Conservation (phyloP, 305 asterid species). For the Stenogyne calaminthoides region DNA sequence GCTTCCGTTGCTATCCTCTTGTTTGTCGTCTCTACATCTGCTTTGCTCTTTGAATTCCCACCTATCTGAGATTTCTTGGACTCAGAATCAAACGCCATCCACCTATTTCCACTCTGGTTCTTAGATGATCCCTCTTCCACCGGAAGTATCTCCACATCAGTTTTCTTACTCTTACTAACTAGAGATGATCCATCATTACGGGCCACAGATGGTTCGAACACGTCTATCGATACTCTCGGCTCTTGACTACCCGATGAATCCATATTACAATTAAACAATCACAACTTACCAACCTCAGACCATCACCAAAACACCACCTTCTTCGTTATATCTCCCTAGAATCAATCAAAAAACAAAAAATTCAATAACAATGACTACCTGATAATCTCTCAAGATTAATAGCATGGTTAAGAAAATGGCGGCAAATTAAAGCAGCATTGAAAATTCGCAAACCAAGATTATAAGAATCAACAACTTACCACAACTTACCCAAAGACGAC, state of each 20-base stretch:
- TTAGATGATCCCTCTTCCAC: slow-evolving; percentile 37
- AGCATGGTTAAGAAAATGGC: neutral
- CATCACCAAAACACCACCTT: slow-evolving; percentile 26
- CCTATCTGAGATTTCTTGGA: slow-evolving; percentile 26
- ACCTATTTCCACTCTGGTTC: slow-evolving; percentile 40
- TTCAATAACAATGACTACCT: neutral
- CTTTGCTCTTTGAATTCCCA: slow-evolving; percentile 20
- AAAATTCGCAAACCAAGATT: neutral
- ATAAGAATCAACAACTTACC: neutral
- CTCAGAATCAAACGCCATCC: slow-evolving; percentile 71
- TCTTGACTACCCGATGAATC: slow-evolving; percentile 38
- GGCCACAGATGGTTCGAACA: slow-evolving; percentile 51
- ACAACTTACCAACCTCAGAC: slow-evolving; percentile 22
- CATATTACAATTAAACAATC: slow-evolving; percentile 38
- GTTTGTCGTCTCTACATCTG: slow-evolving; percentile 20
- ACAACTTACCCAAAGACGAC: neutral
- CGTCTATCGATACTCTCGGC: slow-evolving; percentile 45
- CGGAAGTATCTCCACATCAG: slow-evolving; percentile 38
- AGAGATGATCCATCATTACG: slow-evolving; percentile 29
- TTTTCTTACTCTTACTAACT: slow-evolving; percentile 31
- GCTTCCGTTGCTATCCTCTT: slow-evolving; percentile 32
- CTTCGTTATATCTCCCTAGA: slow-evolving; percentile 28
- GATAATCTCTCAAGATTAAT: neutral
- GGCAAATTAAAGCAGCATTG: slow-evolving; percentile 7
- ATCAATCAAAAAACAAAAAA: slow-evolving; percentile 2